A percentile compares a stretch with the other conserved stretches of the same genome.
phyloP scores from a whole-genome alignment of 805 yeast species.

The Schizosaccharomyces japonicus region DNA sequence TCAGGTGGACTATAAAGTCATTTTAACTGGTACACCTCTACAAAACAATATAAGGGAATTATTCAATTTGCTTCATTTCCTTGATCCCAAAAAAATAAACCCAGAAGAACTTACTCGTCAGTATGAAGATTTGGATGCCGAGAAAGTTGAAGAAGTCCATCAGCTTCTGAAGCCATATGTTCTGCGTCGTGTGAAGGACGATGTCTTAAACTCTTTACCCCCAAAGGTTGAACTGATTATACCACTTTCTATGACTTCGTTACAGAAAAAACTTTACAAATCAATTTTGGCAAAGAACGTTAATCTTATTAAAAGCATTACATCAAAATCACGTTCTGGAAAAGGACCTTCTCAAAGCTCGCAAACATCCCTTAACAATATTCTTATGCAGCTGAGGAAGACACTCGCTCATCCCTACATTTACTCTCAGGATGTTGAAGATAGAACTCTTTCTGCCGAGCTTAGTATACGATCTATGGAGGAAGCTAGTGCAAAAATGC shows the following conservation, averaged over 20 bases:
- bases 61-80: conserved; percentile 69
- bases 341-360: conserved; percentile 22
- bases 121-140: conserved; percentile 37
- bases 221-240: conserved; percentile 70
- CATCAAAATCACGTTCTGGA: conserved; percentile 18
- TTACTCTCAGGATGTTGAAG: conserved; percentile 53
- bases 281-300: conserved; percentile 37
- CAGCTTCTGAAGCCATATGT: conserved; percentile 52
- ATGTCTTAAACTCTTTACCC: conserved; percentile 53
- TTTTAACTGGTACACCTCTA: conserved; percentile 85
- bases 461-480: conserved; percentile 40
- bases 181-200: conserved; percentile 54
- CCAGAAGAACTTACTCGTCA: conserved; percentile 68
- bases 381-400: conserved; percentile 64
- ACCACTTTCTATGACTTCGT: conserved; percentile 36
- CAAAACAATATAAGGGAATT: conserved; percentile 75
- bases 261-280: conserved; percentile 40
- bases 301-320: conserved; percentile 30
- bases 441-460: conserved; percentile 34
- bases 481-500: conserved; percentile 64
- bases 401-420: conserved; percentile 77
- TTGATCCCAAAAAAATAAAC: conserved; percentile 57
- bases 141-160: conserved; percentile 62
- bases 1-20: conserved; percentile 42
- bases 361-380: conserved; percentile 39